Evolutionary conservation across 371 early-diverging fungal genomes (phyloP).

Genomic region (Mortierella sp.): DNA sequence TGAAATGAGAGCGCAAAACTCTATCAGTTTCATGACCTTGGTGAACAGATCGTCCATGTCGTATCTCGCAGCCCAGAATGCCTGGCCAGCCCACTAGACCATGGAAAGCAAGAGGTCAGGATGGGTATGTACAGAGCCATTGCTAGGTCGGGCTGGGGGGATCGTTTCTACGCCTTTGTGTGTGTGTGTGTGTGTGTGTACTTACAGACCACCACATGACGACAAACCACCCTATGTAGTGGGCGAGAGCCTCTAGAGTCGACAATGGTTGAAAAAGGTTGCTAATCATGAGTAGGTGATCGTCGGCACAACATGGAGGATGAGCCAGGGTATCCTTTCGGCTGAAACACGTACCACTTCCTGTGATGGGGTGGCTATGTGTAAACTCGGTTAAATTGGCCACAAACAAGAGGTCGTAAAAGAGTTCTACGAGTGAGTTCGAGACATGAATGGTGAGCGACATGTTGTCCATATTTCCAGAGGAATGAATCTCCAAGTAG

Average conservation of each 20-base stretch:
- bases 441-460: no score
- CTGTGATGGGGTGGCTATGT: conserved; percentile 66
- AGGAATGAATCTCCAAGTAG: no score
- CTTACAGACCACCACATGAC: conserved; percentile 73
- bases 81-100: conserved; percentile 33
- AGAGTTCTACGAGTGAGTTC: conserved; percentile 55
- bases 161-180: no score
- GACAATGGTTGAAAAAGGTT: not conserved
- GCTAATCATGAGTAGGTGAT: no score
- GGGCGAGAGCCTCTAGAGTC: conserved; percentile 58
- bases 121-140: no score
- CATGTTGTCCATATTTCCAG: not conserved
- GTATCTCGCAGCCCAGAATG: conserved; percentile 61
- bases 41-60: conserved; percentile 62
- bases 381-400: conserved; percentile 70
- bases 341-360: conserved; percentile 38
- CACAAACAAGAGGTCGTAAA: conserved; percentile 69
- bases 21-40: conserved; percentile 55
- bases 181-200: no score
- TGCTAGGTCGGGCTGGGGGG: no score
- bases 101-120: not conserved
- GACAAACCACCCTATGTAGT: conserved; percentile 67
- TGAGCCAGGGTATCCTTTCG: no score
- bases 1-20: conserved; percentile 53
- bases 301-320: no score